Evolutionary conservation across 495 filamentous ascomycete genomes (phyloP), one percentile per base, ranked within the genome.

Genomic region (Xylaria grammica): DNA sequence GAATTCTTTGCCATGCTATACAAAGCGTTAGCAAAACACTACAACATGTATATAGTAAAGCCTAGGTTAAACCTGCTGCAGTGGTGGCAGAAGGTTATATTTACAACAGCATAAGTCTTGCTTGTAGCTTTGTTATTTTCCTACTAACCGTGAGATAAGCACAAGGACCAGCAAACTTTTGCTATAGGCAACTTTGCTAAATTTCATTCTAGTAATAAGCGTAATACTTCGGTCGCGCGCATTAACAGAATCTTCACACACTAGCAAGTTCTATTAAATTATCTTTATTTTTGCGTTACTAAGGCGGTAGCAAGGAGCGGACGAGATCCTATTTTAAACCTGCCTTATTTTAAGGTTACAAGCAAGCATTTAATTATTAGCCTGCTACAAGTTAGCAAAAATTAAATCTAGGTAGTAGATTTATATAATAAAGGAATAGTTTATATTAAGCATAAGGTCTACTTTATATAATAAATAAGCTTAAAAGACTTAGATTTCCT

Each of bases 391-490:
- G 1, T 52, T n/a, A 7, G 15, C 27, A 17, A 52, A 3, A 19
- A 52, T 15, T 15, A 15, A 9, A 1, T 52, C 17, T 52, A 17
- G 26, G 30, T 52, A 19, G 27, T 52, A 1, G 8, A 52, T 52
- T n/a, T 52, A n/a, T n/a, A 29, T n/a, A 3, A 52, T 11, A 52
- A 52, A 32, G 13, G 24, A 5, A 29, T 30, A 4, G 17, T 52
- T 4, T n/a, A 15, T 32, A 19, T 52, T 15, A 17, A 52, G 19
- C 24, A 27, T 17, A 52, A 32, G 15, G 5, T 52, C 17, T 52
- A 52, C 9, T 52, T 52, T 19, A 52, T 52, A 19, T 52, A 44
- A 19, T 44, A 44, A 19, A 44, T n/a, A 19, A 44, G 40, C 40
- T 44, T 19, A 1, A 19, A 44, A 19, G 6, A 44, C 5, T 19